phyloP scores from a whole-genome alignment of 257 asterid genomes.

The Fraxinus americana region DNA sequence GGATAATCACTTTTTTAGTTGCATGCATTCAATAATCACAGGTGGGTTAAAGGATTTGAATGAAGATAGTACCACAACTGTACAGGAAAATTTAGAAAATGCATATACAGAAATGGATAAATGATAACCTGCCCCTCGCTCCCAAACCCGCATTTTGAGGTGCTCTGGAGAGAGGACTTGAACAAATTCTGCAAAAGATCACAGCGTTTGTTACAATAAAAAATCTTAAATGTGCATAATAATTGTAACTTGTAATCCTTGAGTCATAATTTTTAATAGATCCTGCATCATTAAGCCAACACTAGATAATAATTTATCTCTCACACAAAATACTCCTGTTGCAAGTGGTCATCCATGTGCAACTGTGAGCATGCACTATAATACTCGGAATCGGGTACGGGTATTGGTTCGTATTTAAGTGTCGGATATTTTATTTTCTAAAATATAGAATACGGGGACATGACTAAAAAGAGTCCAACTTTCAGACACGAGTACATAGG shows the following conservation, averaged over 20 bases:
- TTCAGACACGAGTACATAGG: too few species aligned
- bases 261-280: background rate
- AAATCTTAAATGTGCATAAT: background rate
- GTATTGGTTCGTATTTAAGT: too few species aligned
- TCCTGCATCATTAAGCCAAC: background rate
- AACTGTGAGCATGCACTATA: background rate
- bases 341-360: background rate
- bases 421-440: too few species aligned
- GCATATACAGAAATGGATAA: constrained; percentile 2
- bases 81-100: background rate
- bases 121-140: constrained; percentile 91
- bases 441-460: too few species aligned
- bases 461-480: too few species aligned
- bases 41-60: background rate
- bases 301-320: background rate
- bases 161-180: constrained; percentile 78
- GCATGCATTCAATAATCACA: background rate
- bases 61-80: background rate
- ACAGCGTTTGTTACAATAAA: background rate
- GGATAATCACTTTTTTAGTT: background rate
- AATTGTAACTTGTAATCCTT: background rate
- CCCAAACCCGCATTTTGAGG: constrained; percentile 99
- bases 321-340: background rate
- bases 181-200: constrained; percentile 72
- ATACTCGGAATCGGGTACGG: too few species aligned